A percentile compares a stretch with the other conserved stretches of the same genome.
These are phyloP conservation scores for Senna tora DNA, from an alignment of 306 rosid genomes.

Conservation along the genomic window DNA sequence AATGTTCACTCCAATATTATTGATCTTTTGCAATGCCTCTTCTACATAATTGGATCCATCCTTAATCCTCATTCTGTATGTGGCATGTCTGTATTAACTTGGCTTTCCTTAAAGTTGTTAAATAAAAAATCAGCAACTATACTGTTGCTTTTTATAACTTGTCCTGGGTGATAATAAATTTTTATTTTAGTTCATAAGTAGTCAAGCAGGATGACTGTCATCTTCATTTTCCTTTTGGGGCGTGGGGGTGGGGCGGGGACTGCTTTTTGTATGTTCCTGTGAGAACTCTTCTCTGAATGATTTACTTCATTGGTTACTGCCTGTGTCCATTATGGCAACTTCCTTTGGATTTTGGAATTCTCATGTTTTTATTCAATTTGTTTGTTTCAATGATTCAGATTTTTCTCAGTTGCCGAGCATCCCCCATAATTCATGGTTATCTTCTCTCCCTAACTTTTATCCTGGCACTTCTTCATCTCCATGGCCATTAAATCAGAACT, in stretches of 20 bases:
- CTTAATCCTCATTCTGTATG: background rate
- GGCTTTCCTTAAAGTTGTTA: background rate
- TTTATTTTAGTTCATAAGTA: slow-evolving; percentile 11
- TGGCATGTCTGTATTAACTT: no score
- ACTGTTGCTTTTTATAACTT: background rate
- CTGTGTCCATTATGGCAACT: background rate
- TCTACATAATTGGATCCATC: background rate
- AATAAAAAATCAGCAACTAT: background rate
- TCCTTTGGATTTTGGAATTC: slow-evolving; percentile 15
- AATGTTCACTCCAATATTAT: slow-evolving; percentile 15
- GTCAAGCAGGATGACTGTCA: background rate
- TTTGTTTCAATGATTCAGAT: slow-evolving; percentile 45
- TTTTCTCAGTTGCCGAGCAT: slow-evolving; percentile 45
- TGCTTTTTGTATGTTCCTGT: background rate
- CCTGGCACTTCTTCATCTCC: slow-evolving; percentile 49
- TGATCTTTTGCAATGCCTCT: slow-evolving; percentile 1
- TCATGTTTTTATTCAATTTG: background rate
- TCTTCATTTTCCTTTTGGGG: slow-evolving; percentile 3
- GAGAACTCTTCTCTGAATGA: background rate
- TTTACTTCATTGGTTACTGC: slow-evolving; percentile 8
- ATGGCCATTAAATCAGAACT: slow-evolving; percentile 46
- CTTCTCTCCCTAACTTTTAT: slow-evolving; percentile 39
- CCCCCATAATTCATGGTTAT: slow-evolving; percentile 40
- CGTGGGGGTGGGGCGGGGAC: background rate
- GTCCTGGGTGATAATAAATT: slow-evolving; percentile 3